Evolutionary conservation across 2,329 filamentous ascomycete species (phyloP), one percentile per base, ranked within the genome.

Genomic region (Tolypocladium sp.): DNA sequence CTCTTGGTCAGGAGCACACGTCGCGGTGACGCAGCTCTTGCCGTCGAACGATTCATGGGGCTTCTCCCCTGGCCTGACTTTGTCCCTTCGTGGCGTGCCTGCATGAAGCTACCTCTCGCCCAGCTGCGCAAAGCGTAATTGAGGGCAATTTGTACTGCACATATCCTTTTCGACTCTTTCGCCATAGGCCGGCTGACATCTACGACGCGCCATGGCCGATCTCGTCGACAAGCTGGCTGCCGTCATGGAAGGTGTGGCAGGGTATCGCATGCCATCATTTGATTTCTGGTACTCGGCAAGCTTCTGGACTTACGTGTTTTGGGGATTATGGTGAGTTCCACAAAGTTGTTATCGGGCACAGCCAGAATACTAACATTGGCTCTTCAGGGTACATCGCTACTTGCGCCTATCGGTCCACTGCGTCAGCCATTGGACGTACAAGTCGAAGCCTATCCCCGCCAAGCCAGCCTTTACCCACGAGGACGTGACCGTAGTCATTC

Each of bases 401-500:
- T 69, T 91, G 62, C 89, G 93, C 64, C 82, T 96, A 65, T 79
- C 96, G 67, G 87, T 96, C 66, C 94, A 97, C 71, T 85, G 90
- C 68, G 77, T 90, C 67, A 91, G 90, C 67, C 92, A 95, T 72
- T 94, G 91, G 89, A 80, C 80, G 12, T 96, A 96, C 77, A 89
- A 86, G 73, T 92, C 92, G 33, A 90, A 92, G 62, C 89, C 89
- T 49, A 88, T 93, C 58, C 89, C 91, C 46, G 84, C 85, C 60
- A 89, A 91, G 63, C 91, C 93, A n/a, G 86, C 81, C 53, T 87
- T 92, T 71, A 91, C 86, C 35, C 83, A 86, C 41, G 77, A 90
- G 66, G 91, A 97, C 82, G 92, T 96, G 68, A 96, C 93, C 7
- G 91, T 97, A 63, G 90, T 97, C 67, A 90, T 97, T 62, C 93